Evolutionary conservation across 2,329 filamentous ascomycete species (phyloP).

Genomic region (Fusarium anthophilum): DNA sequence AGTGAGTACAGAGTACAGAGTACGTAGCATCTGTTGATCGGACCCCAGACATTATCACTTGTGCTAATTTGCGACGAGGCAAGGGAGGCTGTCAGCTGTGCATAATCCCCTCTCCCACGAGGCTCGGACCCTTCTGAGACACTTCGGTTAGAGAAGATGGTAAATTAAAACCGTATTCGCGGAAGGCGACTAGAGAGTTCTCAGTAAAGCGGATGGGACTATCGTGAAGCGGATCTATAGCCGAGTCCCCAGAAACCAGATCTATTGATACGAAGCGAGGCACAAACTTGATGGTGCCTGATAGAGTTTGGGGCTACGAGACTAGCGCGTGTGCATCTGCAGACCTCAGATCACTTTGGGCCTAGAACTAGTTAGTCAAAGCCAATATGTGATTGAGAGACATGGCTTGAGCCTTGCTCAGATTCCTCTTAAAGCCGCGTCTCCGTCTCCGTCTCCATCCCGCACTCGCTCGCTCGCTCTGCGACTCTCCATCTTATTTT

Average conservation of each 20-base stretch:
- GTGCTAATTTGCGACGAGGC: not conserved
- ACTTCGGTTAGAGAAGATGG: not conserved
- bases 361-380: conserved; percentile 12
- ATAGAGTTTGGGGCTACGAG: conserved; percentile 9
- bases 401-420: conserved; percentile 1
- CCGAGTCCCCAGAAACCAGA: not conserved
- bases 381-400: not conserved
- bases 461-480: not conserved
- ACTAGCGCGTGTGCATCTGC: conserved; percentile 1
- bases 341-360: not conserved
- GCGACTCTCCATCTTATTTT: not conserved
- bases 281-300: not conserved
- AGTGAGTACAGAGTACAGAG: not conserved
- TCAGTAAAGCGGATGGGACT: not conserved
- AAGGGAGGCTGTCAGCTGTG: not conserved
- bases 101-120: conserved; percentile 6
- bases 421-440: not conserved
- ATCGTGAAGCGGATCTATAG: not conserved
- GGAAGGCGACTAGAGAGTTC: not conserved
- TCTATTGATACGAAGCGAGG: not conserved
- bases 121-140: not conserved
- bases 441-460: not conserved
- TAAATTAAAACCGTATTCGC: not conserved
- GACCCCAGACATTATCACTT: not conserved
- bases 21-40: not conserved